A percentile compares a stretch with the other conserved stretches of the same genome.
Evolutionary conservation across 2,329 filamentous ascomycete genomes (phyloP).

Genomic region (Pseudogymnoascus verrucosus): DNA sequence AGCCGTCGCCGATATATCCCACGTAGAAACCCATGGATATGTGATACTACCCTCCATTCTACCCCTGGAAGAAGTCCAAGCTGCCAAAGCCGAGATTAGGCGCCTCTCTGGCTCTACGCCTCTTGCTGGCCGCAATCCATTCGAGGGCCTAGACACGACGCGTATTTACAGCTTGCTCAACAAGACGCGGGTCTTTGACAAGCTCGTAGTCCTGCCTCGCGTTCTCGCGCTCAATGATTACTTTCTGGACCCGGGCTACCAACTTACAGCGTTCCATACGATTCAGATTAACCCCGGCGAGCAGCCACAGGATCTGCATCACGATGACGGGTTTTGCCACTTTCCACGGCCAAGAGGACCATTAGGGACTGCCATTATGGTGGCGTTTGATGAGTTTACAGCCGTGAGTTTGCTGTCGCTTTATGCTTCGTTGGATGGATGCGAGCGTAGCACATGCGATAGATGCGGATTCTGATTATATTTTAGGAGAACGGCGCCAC

Average conservation of each 20-base stretch:
- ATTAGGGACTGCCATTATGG: slow-evolving; percentile 26
- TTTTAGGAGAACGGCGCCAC: slow-evolving; percentile 22
- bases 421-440: not conserved
- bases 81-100: slow-evolving; percentile 29
- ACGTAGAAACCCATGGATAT: slow-evolving; percentile 27
- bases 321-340: slow-evolving; percentile 27
- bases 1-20: not conserved
- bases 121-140: slow-evolving; percentile 28
- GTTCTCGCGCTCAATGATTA: slow-evolving; percentile 34
- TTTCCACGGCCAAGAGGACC: slow-evolving; percentile 25
- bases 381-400: slow-evolving; percentile 26
- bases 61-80: slow-evolving; percentile 26
- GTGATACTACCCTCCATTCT: slow-evolving; percentile 31
- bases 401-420: slow-evolving; percentile 6
- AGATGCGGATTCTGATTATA: not conserved
- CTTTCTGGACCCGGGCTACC: slow-evolving; percentile 32
- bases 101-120: slow-evolving; percentile 29
- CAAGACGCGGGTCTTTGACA: slow-evolving; percentile 33
- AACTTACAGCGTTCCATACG: slow-evolving; percentile 31
- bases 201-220: slow-evolving; percentile 31
- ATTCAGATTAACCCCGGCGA: slow-evolving; percentile 32
- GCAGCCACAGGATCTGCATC: slow-evolving; percentile 30
- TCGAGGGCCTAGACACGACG: slow-evolving; percentile 32
- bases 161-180: slow-evolving; percentile 34
- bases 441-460: not conserved